Conservation (phyloP, 345 rosid species). For the Noccaea bulbosa region DNA sequence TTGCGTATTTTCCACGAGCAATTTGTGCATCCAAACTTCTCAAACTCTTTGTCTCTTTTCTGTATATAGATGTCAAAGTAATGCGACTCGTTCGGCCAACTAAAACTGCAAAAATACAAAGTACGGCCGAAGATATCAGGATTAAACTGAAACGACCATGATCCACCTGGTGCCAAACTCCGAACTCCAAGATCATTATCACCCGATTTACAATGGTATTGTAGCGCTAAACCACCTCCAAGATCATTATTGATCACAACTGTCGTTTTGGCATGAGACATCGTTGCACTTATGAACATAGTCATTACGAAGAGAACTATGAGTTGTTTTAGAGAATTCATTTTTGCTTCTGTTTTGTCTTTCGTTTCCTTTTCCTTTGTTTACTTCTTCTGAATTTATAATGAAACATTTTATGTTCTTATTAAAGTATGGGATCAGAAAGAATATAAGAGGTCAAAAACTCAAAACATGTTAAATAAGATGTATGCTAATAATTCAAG, state of each 20-base stretch:
- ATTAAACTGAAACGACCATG: constrained; percentile 3
- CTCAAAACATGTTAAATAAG: background rate
- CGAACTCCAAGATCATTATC: constrained; percentile 1
- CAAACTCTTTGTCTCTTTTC: background rate
- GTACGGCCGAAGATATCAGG: constrained; percentile 14
- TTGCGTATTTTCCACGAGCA: background rate
- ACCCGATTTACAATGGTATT: constrained; percentile 13
- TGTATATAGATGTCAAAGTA: background rate
- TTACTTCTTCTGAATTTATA: background rate
- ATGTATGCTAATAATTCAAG: background rate
- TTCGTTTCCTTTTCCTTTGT: background rate
- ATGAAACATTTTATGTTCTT: background rate
- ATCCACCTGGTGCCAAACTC: constrained; percentile 7
- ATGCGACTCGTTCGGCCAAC: background rate
- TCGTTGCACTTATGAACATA: constrained; percentile 2
- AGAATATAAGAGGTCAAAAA: background rate
- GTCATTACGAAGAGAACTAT: background rate
- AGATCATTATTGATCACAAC: constrained; percentile 14
- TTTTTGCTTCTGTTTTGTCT: background rate
- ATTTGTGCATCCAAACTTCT: background rate
- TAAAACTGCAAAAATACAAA: constrained; percentile 2
- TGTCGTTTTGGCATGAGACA: background rate
- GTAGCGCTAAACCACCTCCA: constrained; percentile 8
- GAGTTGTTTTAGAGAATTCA: constrained; percentile 4
- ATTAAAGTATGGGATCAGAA: too few species aligned